Base-by-base conservation (phyloP, 1,284 basidiomycete genomes). In the Amylostereum areolatum region DNA sequence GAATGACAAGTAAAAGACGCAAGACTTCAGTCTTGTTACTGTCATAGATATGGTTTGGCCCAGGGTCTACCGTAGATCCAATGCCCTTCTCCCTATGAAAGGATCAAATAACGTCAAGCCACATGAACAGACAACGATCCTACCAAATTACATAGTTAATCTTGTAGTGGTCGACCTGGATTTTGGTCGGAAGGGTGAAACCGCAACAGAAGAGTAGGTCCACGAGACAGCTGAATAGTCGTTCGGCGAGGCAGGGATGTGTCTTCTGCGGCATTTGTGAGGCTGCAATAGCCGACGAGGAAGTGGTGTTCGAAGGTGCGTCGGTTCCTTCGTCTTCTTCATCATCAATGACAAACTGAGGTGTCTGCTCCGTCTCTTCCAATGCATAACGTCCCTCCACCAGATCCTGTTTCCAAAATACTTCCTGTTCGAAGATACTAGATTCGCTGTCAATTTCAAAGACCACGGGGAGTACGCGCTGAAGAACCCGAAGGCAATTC, bases 201-300 rank as follows among this genome's bases (percentile, higher is more conserved):
- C 90, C 92, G 58, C 90, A 94, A 61, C 90, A 92, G 66, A 95
- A 97, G 35, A 95, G 66, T 29, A 96, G 72, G 62, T 96, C 92
- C 52, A 92, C 78, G 5, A 90, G 70, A 53, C 83, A 83, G 57
- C 76, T 80, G 58, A 95, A 87, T 28, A 96, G 69, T 53, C 80
- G 76, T 61, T 94, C 90, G 1, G 83, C 88, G 1, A 94, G 68
- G 7, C 88, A 86, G 1, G 91, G 90, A 27, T 82, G 61, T 11
- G 71, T 71, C 57, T 78, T 81, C 44, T 69, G 48, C 45, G 66
- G 68, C 30, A 54, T 52, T 47, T 63, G 56, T 41, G 54, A 57
- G 8, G 63, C 39, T 48, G 59, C 44, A 51, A 65, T 52, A 24
- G 56, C 46, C 31, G 53, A 44, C 9, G 57, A 51, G 2, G 54